phyloP scores from a whole-genome alignment of 345 rosid genomes.

The Euphorbia pulcherrima region DNA sequence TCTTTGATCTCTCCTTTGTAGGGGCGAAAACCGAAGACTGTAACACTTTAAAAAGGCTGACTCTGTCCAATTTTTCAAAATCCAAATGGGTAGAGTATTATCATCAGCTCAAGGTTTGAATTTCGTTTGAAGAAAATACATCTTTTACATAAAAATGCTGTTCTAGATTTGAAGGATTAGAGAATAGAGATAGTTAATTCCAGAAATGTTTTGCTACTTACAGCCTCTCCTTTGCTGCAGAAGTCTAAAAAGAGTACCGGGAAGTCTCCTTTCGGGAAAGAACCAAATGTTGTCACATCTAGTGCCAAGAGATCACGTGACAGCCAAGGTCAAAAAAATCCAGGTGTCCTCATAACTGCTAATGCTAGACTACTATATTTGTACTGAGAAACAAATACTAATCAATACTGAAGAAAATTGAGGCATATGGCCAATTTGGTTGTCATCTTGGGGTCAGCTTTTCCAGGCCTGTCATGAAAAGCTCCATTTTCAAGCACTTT shows the following conservation, averaged over 20 bases:
- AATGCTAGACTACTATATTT: conserved; percentile 2
- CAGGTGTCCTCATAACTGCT: conserved; percentile 47
- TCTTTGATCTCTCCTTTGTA: conserved; percentile 55
- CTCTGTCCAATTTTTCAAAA: conserved; percentile 44
- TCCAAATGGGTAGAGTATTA: conserved; percentile 68
- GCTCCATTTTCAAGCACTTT: no score
- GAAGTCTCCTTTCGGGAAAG: conserved; percentile 34
- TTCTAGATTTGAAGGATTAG: conserved; percentile 9
- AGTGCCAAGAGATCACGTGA: no score
- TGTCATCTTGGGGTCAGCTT: no score
- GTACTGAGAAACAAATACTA: no score
- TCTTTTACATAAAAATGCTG: background rate
- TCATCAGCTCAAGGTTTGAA: conserved; percentile 62
- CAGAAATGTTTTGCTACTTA: conserved; percentile 15
- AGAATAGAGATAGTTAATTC: background rate
- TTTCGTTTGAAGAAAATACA: no score
- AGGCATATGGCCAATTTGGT: no score
- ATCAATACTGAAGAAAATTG: no score
- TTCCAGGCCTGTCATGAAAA: no score
- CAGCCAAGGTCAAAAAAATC: no score
- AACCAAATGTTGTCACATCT: conserved; percentile 30
- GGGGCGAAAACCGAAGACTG: conserved; percentile 60
- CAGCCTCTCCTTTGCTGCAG: conserved; percentile 45
- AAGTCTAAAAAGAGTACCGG: conserved; percentile 29
- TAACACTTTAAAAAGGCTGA: conserved; percentile 55